These are phyloP conservation scores for Huntiella omanensis DNA, from an alignment of 2,329 filamentous ascomycete genomes.

Conservation along the genomic window DNA sequence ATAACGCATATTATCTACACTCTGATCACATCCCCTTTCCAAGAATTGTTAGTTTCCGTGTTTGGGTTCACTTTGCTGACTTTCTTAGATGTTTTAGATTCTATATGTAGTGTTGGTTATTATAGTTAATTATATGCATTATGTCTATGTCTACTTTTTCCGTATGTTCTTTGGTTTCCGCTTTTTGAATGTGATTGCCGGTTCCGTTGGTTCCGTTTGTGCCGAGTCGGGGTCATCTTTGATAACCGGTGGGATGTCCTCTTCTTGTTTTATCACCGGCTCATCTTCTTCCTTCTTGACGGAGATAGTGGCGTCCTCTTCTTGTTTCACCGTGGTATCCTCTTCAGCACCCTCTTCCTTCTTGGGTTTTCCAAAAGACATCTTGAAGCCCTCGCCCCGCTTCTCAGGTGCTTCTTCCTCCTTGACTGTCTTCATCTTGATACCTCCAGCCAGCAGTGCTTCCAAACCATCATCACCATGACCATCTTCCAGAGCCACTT, in stretches of 20 bases:
- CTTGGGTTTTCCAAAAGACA: constrained; percentile 14
- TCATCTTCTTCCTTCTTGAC: constrained; percentile 10
- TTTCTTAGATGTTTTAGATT: not conserved
- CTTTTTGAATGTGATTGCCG: constrained; percentile 50
- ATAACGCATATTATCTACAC: constrained; percentile 11
- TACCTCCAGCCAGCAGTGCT: constrained; percentile 29
- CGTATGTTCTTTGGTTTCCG: constrained; percentile 49
- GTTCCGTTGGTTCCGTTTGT: constrained; percentile 15
- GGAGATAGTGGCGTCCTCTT: constrained; percentile 9
- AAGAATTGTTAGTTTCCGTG: not conserved
- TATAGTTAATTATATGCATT: not conserved
- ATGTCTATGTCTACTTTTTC: constrained; percentile 27
- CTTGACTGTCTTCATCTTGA: constrained; percentile 12
- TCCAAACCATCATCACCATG: constrained; percentile 40
- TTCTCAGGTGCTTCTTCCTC: not conserved
- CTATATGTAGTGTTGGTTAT: not conserved
- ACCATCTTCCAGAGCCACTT: constrained; percentile 21
- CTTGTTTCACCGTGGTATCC: not conserved
- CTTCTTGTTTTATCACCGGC: not conserved
- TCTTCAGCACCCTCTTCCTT: constrained; percentile 13
- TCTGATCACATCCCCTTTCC: constrained; percentile 7
- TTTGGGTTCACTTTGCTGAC: not conserved
- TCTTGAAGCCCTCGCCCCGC: not conserved
- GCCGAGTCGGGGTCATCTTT: constrained; percentile 1
- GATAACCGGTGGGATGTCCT: not conserved